Evolutionary conservation across 306 rosid species (phyloP).

Genomic region (Cicer pinnatifidum): DNA sequence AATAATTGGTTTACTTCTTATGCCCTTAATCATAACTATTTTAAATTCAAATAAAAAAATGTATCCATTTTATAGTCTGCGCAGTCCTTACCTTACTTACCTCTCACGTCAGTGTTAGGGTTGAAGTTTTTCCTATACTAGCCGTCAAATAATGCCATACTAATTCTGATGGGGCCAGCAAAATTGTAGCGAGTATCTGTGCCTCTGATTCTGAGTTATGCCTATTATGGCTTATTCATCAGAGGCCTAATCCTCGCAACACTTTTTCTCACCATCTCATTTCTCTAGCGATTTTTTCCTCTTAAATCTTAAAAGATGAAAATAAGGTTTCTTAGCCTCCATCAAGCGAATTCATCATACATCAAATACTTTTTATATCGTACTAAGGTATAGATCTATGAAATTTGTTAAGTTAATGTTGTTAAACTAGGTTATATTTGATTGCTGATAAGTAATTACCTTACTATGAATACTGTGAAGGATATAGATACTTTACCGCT

Average conservation of each 20-base stretch:
- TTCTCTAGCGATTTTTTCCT: neutral
- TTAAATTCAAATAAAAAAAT: no score
- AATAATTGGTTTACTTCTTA: no score
- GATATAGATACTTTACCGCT: no score
- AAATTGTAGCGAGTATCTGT: neutral
- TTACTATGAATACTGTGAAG: no score
- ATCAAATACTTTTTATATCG: neutral
- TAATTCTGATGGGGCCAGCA: neutral
- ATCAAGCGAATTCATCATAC: neutral
- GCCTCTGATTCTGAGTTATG: constrained; percentile 4
- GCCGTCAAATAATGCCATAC: neutral
- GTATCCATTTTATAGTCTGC: no score
- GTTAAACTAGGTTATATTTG: no score
- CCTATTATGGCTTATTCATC: neutral
- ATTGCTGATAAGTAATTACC: no score
- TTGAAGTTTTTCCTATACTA: no score
- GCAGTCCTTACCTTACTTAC: no score
- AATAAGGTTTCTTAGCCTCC: neutral
- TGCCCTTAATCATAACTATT: no score
- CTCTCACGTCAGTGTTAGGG: no score
- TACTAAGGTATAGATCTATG: neutral
- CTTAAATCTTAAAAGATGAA: neutral
- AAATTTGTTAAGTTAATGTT: neutral
- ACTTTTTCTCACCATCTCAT: neutral
- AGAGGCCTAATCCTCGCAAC: neutral